Base-by-base conservation (phyloP, 2,329 filamentous ascomycete genomes). In the Neurospora sp. region DNA sequence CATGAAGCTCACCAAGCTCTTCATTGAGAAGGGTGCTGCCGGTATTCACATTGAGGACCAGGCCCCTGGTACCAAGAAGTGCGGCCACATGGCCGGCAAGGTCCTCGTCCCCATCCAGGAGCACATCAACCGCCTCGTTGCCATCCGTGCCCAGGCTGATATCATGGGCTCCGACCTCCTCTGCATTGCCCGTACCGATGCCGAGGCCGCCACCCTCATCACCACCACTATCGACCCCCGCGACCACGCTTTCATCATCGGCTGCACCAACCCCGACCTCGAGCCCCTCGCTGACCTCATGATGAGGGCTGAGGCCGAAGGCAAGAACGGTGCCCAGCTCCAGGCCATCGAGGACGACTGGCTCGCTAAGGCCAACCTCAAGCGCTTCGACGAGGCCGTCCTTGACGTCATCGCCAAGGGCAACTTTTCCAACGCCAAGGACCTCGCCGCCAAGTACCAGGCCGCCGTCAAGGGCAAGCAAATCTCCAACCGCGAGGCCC, bases 11-110 rank as follows among this genome's bases (percentile, higher is more conserved):
- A 98, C 96, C 74, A 97, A 97, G 86, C 88, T 98, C 70, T 98
- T 99, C 81, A 84, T 98, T 74, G 96, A 99, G 85, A 93, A 94
- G 81, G 96, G 96, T 76, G 96, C 96, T 66, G 96, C 96, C 58
- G 96, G 96, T 75, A 97, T 99, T 78, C 96, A 99, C 83, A 97
- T 99, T 76, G 96, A 99, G 83, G 96, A 99, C 80, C 96, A 98
- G 82, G 95, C 96, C 4, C 95, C 96, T 3, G 96, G 96, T 69
- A 98, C 96, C 67, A 99, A 99, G 89, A 99, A 99, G 88, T 99
- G 96, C 81, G 96, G 96, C 73, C 96, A 98, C 84, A 98, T 98
- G 96, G 96, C 96, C 74, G 96, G 96, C 78, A 98, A 98, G 84
- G 96, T 98, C 62, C 86, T 99, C 72, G 96, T 99, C 68, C 96